phyloP scores from a whole-genome alignment of 2,329 filamentous ascomycete species.

The Calonectria naviculata region DNA sequence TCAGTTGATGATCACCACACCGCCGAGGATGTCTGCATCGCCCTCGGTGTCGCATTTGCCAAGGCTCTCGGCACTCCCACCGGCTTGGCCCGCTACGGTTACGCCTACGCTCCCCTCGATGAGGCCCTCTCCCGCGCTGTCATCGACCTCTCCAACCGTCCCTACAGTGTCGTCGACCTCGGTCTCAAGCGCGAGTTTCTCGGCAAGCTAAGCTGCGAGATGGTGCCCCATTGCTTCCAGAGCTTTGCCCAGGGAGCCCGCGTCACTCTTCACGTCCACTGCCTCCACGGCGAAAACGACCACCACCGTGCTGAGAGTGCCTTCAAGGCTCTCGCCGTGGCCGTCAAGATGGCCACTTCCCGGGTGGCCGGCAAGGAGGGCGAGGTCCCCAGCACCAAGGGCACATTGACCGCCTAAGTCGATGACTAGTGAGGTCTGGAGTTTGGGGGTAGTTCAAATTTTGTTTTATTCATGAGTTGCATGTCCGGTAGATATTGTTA shows the following conservation, averaged over 20 bases:
- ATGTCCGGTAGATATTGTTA: conserved; percentile 25
- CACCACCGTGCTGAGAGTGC: conserved; percentile 97
- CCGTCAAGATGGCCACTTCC: conserved; percentile 80
- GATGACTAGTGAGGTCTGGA: conserved; percentile 24
- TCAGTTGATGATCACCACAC: conserved; percentile 98
- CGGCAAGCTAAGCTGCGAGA: conserved; percentile 92
- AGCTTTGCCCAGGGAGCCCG: conserved; percentile 93
- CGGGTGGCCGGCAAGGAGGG: conserved; percentile 84
- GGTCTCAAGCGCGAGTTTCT: conserved; percentile 92
- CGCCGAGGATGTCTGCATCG: conserved; percentile 93
- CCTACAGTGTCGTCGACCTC: conserved; percentile 85
- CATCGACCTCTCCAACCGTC: conserved; percentile 93
- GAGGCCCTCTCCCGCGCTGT: conserved; percentile 95
- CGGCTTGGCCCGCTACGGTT: conserved; percentile 90
- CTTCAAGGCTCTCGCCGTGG: conserved; percentile 95
- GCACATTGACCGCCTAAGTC: conserved; percentile 75
- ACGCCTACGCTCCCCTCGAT: conserved; percentile 92
- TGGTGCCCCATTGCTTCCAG: conserved; percentile 96
- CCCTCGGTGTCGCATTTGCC: conserved; percentile 88
- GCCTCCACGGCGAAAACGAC: conserved; percentile 90
- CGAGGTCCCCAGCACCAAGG: conserved; percentile 96
- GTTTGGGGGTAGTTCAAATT: conserved; percentile 31
- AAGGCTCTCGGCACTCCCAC: conserved; percentile 80
- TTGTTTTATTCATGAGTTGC: conserved; percentile 23
- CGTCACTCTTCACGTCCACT: conserved; percentile 95